Conservation (phyloP, 345 rosid species). For the Adansonia digitata region DNA sequence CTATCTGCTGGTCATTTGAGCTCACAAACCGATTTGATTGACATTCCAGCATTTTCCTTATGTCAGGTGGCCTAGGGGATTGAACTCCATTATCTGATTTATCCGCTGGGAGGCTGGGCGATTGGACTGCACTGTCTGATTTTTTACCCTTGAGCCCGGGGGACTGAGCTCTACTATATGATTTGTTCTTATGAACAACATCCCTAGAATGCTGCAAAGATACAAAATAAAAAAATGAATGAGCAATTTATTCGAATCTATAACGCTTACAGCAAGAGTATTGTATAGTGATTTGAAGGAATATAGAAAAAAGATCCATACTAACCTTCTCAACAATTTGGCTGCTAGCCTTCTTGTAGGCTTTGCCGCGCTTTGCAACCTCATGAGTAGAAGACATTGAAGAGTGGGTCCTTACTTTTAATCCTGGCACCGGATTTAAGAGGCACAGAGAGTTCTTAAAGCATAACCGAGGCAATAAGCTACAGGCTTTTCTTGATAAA, state of each 20-base stretch:
- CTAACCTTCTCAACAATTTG: slow-evolving; percentile 51
- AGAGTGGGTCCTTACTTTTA: slow-evolving; percentile 44
- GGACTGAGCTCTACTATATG: slow-evolving; percentile 32
- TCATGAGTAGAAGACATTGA: slow-evolving; percentile 29
- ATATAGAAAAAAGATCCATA: background rate
- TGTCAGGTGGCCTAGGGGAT: slow-evolving; percentile 36
- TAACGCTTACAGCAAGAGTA: slow-evolving; percentile 5
- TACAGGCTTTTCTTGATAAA: slow-evolving; percentile 62
- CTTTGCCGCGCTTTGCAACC: slow-evolving; percentile 38
- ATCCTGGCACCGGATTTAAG: slow-evolving; percentile 54
- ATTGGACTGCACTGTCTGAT: slow-evolving; percentile 30
- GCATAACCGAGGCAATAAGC: slow-evolving; percentile 66
- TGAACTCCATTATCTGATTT: slow-evolving; percentile 33
- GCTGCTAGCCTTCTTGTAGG: slow-evolving; percentile 36
- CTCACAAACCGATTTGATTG: slow-evolving; percentile 41
- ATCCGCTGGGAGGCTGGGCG: slow-evolving; percentile 32
- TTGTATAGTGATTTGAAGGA: background rate
- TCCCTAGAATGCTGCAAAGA: slow-evolving; percentile 41
- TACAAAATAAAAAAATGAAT: slow-evolving; percentile 1
- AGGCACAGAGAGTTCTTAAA: slow-evolving; percentile 51
- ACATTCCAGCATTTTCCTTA: slow-evolving; percentile 31
- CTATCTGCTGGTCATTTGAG: slow-evolving; percentile 28
- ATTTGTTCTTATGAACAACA: slow-evolving; percentile 35
- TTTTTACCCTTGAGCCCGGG: slow-evolving; percentile 40
- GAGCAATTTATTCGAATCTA: slow-evolving; percentile 13